These are phyloP conservation scores for Purpureocillium takamizusanense DNA, from an alignment of 2,329 filamentous ascomycete species.

Conservation along the genomic window DNA sequence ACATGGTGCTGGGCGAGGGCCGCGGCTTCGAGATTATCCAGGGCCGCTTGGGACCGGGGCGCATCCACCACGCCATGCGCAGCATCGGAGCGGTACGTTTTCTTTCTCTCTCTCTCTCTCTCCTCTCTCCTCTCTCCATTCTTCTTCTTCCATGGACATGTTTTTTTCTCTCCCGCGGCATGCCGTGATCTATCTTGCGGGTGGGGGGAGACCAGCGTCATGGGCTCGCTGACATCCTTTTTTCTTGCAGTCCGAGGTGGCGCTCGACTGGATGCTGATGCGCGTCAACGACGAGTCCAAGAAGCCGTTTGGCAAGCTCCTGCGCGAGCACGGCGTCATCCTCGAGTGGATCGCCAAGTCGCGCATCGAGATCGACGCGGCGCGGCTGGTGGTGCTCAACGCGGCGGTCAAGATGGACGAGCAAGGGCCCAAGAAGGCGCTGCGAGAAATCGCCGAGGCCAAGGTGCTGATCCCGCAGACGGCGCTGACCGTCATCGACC, in stretches of 20 bases:
- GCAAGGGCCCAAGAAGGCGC: conserved; percentile 75
- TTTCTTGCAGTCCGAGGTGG: conserved; percentile 59
- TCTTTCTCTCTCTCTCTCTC: too few species aligned
- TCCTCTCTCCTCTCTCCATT: too few species aligned
- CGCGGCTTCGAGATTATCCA: conserved; percentile 98
- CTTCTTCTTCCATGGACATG: too few species aligned
- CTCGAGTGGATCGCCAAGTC: conserved; percentile 91
- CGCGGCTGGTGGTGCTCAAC: conserved; percentile 83
- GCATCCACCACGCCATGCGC: conserved; percentile 97
- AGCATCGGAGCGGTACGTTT: conserved; percentile 68
- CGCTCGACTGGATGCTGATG: conserved; percentile 89
- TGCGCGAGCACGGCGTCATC: conserved; percentile 86
- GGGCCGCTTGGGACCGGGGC: conserved; percentile 86
- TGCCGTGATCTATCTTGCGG: too few species aligned
- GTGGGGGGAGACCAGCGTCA: too few species aligned
- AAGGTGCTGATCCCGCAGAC: conserved; percentile 85
- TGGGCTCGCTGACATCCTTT: too few species aligned
- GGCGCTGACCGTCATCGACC: conserved; percentile 81
- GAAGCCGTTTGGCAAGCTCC: conserved; percentile 81
- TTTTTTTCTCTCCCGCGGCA: too few species aligned
- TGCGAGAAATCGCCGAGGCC: conserved; percentile 90
- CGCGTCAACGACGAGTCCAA: conserved; percentile 88
- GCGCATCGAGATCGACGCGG: conserved; percentile 87
- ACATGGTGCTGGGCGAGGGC: conserved; percentile 87
- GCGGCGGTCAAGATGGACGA: conserved; percentile 93